phyloP scores from a whole-genome alignment of 169 alveolate species.

The Babesia sp. region DNA sequence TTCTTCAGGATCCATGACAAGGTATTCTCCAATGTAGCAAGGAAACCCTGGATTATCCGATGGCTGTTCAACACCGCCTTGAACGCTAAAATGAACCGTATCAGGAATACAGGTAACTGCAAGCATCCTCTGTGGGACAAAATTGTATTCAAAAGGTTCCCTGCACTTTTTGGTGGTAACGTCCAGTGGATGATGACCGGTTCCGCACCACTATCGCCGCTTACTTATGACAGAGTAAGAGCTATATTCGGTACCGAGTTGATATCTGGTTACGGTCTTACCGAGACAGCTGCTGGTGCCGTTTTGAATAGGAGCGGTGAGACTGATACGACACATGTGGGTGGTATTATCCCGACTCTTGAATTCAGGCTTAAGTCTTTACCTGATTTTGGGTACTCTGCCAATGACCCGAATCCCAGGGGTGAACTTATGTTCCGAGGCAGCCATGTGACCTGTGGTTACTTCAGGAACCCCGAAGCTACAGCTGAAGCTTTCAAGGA shows the following conservation, averaged over 20 bases:
- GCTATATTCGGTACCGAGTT: slow-evolving; percentile 69
- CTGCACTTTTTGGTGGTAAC: slow-evolving; percentile 71
- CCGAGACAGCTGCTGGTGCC: slow-evolving; percentile 66
- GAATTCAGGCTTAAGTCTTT: slow-evolving; percentile 88
- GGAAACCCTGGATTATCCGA: slow-evolving; percentile 61
- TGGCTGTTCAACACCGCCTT: slow-evolving; percentile 69
- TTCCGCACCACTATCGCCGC: slow-evolving; percentile 75
- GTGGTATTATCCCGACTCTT: slow-evolving; percentile 85
- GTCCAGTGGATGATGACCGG: slow-evolving; percentile 79
- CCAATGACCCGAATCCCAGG: slow-evolving; percentile 64
- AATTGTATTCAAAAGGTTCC: slow-evolving; percentile 67
- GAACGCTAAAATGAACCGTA: slow-evolving; percentile 38
- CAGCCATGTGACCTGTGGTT: slow-evolving; percentile 80
- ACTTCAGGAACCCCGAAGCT: slow-evolving; percentile 83
- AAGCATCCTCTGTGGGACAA: slow-evolving; percentile 64
- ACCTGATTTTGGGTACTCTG: slow-evolving; percentile 87
- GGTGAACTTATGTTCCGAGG: slow-evolving; percentile 85
- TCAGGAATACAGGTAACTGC: slow-evolving; percentile 44
- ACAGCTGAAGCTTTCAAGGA: slow-evolving; percentile 83
- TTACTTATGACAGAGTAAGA: slow-evolving; percentile 64
- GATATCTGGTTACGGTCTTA: slow-evolving; percentile 55
- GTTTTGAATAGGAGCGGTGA: slow-evolving; percentile 67
- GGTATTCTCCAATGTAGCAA: slow-evolving; percentile 66
- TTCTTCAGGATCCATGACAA: slow-evolving; percentile 76
- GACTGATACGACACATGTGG: slow-evolving; percentile 79